A percentile compares a stretch with the other conserved stretches of the same genome.
These are phyloP conservation scores for Mycosphaerelloides madeirae DNA, from an alignment of 2,329 filamentous ascomycete genomes.

Conservation along the genomic window DNA sequence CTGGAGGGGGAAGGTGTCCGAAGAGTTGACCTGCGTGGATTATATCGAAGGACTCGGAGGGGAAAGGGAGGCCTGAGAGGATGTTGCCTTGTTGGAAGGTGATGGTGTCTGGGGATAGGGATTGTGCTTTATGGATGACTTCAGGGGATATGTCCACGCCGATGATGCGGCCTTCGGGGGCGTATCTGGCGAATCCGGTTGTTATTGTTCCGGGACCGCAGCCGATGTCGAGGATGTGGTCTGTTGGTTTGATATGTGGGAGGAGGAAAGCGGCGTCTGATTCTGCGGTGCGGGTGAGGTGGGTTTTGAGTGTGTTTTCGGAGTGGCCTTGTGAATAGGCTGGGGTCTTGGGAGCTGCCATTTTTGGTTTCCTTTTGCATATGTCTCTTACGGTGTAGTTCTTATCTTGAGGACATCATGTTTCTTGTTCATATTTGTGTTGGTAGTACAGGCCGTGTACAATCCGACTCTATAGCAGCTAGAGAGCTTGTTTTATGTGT, in stretches of 20 bases:
- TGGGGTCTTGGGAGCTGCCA: too few relatives aligned
- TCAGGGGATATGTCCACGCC: background rate
- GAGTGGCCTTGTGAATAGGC: slow-evolving; percentile 8
- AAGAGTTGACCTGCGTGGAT: background rate
- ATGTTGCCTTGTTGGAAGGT: background rate
- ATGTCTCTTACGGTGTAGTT: too few relatives aligned
- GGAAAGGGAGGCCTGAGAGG: background rate
- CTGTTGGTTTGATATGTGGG: background rate
- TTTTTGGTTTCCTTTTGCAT: too few relatives aligned
- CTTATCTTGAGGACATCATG: too few relatives aligned
- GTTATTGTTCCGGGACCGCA: slow-evolving; percentile 3
- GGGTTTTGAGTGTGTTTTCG: background rate
- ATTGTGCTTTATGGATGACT: slow-evolving; percentile 3
- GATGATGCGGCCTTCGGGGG: background rate
- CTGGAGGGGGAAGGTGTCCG: background rate
- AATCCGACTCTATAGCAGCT: too few relatives aligned
- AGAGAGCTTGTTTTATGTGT: too few relatives aligned
- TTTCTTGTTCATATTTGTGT: too few relatives aligned
- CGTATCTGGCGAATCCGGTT: background rate
- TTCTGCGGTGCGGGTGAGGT: background rate
- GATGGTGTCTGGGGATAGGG: background rate
- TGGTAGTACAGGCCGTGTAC: too few relatives aligned
- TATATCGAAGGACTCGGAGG: slow-evolving; percentile 2
- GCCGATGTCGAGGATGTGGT: slow-evolving; percentile 1
- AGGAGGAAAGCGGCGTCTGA: background rate